Evolutionary conservation across 768 basidiomycete species (phyloP).

Genomic region (Podaxis sp.): DNA sequence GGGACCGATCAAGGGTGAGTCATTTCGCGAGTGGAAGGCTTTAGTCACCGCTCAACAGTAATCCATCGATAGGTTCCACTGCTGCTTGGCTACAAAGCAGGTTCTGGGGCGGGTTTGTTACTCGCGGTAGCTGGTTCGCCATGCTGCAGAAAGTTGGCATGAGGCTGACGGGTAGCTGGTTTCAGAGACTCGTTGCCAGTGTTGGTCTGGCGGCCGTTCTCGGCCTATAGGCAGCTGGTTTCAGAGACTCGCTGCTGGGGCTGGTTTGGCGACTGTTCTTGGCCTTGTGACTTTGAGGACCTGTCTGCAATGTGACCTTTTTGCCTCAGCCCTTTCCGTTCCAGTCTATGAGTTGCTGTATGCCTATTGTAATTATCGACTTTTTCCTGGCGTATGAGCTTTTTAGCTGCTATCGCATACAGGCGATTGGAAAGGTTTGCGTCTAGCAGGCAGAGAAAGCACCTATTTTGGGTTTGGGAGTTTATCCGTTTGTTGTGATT

Average conservation of each 20-base stretch:
- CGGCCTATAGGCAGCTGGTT: not conserved
- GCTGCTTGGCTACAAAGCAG: constrained; percentile 30
- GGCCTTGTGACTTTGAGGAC: not conserved
- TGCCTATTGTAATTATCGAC: not conserved
- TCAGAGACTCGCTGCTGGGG: too few relatives aligned
- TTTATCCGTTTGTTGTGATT: too few relatives aligned
- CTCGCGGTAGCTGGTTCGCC: constrained; percentile 29
- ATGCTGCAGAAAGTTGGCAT: constrained; percentile 25
- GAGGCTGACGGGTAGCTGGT: constrained; percentile 9
- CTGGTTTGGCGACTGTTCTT: too few relatives aligned
- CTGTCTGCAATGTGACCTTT: not conserved
- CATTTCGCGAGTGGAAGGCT: not conserved
- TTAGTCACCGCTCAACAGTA: not conserved
- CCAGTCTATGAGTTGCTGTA: not conserved
- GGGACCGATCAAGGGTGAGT: constrained; percentile 27
- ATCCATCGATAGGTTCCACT: constrained; percentile 21
- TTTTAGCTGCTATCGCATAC: too few relatives aligned
- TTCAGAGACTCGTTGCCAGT: not conserved
- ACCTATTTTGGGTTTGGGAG: too few relatives aligned
- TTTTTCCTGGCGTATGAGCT: not conserved
- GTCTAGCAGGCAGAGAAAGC: too few relatives aligned
- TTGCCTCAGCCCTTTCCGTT: not conserved
- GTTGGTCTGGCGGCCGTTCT: not conserved
- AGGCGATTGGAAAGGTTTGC: too few relatives aligned
- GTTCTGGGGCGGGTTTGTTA: constrained; percentile 27